These are phyloP conservation scores for Mycena haematopus DNA, from an alignment of 768 basidiomycete genomes.

Conservation along the genomic window DNA sequence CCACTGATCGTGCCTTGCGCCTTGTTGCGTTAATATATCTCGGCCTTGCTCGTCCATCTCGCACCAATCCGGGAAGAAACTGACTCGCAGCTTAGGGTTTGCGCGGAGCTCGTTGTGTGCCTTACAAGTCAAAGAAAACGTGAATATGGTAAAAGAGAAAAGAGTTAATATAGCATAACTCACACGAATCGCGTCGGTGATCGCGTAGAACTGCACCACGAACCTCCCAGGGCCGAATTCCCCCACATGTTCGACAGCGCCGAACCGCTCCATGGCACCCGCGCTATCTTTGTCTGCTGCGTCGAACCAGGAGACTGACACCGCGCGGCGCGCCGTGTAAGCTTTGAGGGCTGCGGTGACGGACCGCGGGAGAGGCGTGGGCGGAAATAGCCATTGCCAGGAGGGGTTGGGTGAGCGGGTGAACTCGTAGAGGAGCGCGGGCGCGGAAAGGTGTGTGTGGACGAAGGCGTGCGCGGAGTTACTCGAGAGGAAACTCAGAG, in stretches of 20 bases:
- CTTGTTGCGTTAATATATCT: neutral
- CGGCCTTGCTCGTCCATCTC: conserved; percentile 1
- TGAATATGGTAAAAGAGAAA: neutral
- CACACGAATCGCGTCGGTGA: conserved; percentile 13
- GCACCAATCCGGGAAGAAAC: conserved; percentile 18
- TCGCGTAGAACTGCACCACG: conserved; percentile 8
- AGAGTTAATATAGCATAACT: neutral
- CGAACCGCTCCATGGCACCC: neutral
- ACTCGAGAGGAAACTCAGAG: conserved; percentile 12
- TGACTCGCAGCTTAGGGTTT: neutral
- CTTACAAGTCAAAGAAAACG: neutral
- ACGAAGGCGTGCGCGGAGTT: conserved; percentile 5
- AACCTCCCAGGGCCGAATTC: neutral
- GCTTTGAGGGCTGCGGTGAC: neutral
- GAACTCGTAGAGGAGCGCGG: neutral
- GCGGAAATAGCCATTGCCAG: conserved; percentile 11
- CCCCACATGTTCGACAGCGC: neutral
- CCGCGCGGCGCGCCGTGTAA: conserved; percentile 2
- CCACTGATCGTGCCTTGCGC: neutral
- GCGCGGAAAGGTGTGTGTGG: neutral
- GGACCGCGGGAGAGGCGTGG: neutral
- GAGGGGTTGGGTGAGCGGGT: neutral
- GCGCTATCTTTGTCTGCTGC: no score
- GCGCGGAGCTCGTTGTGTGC: neutral
- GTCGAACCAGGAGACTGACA: neutral